Evolutionary conservation across 345 rosid genomes (phyloP).

Genomic region (Gossypium australe): DNA sequence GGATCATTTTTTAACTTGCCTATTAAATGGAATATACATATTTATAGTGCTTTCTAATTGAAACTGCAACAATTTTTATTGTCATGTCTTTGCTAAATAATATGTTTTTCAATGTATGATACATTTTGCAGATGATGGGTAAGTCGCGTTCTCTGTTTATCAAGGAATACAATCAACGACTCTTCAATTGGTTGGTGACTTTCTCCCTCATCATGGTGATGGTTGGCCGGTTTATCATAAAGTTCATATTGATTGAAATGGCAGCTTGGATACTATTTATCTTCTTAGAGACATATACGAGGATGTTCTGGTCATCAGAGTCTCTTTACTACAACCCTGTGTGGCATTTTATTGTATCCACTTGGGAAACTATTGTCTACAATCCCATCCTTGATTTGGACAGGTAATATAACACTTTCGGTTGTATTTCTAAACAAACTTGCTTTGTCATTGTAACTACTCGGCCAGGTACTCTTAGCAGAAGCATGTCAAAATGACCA

Average conservation of each 20-base stretch:
- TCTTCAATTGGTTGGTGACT: constrained; percentile 96
- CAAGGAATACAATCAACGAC: constrained; percentile 91
- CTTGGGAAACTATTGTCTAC: constrained; percentile 93
- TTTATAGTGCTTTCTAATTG: not conserved
- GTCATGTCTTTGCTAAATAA: not conserved
- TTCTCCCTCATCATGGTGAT: constrained; percentile 95
- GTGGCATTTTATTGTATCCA: constrained; percentile 85
- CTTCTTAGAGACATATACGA: constrained; percentile 92
- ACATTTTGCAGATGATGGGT: constrained; percentile 70
- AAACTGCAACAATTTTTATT: not conserved
- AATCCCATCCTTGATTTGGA: constrained; percentile 92
- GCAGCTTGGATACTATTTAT: constrained; percentile 92
- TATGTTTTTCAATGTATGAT: not conserved
- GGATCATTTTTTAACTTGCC: not conserved
- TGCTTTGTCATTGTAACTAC: not conserved
- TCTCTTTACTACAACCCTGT: constrained; percentile 87
- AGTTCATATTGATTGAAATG: constrained; percentile 85
- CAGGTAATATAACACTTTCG: constrained; percentile 45
- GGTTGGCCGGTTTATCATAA: constrained; percentile 82
- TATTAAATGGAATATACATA: not conserved
- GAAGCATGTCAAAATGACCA: not conserved
- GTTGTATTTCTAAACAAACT: not conserved
- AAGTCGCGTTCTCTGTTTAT: constrained; percentile 73
- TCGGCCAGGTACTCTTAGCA: not conserved
- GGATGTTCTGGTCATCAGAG: constrained; percentile 98